Evolutionary conservation across 2,329 filamentous ascomycete genomes (phyloP).

Genomic region (Chaetomium sp.): DNA sequence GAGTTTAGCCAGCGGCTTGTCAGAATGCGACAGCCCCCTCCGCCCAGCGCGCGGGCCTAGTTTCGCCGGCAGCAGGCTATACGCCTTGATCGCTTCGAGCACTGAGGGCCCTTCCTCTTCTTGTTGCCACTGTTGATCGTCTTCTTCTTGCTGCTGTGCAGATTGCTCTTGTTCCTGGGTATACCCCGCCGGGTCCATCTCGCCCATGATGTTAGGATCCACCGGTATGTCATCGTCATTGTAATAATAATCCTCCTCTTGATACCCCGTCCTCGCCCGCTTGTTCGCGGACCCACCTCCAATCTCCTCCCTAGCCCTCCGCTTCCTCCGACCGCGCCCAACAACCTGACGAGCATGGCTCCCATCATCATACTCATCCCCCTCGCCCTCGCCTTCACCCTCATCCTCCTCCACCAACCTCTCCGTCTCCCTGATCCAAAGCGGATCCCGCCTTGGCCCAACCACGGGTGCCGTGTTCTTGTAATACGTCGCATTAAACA

Average conservation of each 20-base stretch:
- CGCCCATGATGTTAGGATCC: constrained; percentile 13
- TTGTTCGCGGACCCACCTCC: constrained; percentile 9
- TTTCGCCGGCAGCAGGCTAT: constrained; percentile 21
- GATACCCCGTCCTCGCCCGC: constrained; percentile 7
- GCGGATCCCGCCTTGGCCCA: constrained; percentile 13
- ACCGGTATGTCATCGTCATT: constrained; percentile 12
- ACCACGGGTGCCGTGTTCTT: constrained; percentile 20
- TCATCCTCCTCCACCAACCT: neutral
- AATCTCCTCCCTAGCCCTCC: constrained; percentile 9
- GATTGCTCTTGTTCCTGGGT: no score
- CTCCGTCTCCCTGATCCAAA: constrained; percentile 16
- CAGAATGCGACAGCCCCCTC: constrained; percentile 2
- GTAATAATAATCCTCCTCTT: neutral
- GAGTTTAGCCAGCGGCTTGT: constrained; percentile 19
- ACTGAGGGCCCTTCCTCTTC: constrained; percentile 17
- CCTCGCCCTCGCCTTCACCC: neutral
- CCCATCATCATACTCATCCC: no score
- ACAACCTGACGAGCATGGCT: no score
- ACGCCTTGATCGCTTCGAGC: constrained; percentile 23
- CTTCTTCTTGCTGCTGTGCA: no score
- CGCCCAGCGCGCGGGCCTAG: constrained; percentile 13
- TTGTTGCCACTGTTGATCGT: neutral
- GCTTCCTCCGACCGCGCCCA: constrained; percentile 5
- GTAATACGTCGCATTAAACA: constrained; percentile 47
- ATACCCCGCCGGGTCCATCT: neutral